phyloP scores from a whole-genome alignment of 108 stramenopile species.

The Aurantiochytrium sp. region DNA sequence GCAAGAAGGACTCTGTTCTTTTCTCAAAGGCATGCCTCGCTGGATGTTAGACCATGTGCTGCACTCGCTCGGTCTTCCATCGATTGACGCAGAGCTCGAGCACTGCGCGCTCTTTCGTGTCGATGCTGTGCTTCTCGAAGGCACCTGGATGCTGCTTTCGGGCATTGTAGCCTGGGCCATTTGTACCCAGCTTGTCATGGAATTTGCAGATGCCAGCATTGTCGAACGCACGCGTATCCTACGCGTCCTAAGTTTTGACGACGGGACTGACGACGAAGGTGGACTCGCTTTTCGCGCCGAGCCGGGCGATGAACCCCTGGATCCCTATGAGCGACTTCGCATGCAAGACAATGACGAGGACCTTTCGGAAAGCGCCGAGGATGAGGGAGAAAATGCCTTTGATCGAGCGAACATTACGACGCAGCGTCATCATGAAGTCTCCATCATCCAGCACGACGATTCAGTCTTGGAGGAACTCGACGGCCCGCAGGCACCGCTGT shows the following conservation, averaged over 20 bases:
- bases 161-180: neutral
- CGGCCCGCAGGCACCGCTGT: too few relatives aligned
- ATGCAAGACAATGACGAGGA: neutral
- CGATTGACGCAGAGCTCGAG: neutral
- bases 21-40: neutral
- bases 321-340: neutral
- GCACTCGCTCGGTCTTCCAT: neutral
- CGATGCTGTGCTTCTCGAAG: neutral
- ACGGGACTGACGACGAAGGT: neutral
- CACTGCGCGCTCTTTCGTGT: slow-evolving; percentile 12
- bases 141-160: neutral
- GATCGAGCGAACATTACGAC: too few relatives aligned
- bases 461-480: too few relatives aligned
- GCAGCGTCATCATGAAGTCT: too few relatives aligned
- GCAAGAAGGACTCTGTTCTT: neutral
- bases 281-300: neutral
- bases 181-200: neutral
- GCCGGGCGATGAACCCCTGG: neutral
- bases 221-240: neutral
- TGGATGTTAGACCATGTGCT: neutral
- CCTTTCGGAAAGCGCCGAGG: too few relatives aligned
- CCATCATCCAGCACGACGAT: too few relatives aligned
- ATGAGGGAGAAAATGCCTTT: too few relatives aligned
- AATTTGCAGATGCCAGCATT: neutral
- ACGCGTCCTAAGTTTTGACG: neutral